phyloP scores from a whole-genome alignment of 164 flowering plant genomes.

The Amborella trichopoda region DNA sequence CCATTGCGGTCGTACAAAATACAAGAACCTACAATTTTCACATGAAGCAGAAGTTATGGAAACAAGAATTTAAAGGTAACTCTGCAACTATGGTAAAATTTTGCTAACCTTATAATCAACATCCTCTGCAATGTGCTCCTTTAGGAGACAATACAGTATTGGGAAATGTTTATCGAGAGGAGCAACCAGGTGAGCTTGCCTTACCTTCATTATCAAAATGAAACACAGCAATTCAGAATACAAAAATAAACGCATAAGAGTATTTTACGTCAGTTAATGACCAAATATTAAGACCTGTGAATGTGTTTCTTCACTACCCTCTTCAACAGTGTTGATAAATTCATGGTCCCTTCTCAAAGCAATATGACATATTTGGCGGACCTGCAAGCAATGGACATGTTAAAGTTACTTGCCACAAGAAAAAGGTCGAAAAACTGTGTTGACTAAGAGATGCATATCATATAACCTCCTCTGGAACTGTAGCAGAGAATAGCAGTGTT shows the following conservation, averaged over 20 bases:
- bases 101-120: constrained; percentile 75
- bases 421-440: not conserved
- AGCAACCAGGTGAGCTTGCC: constrained; percentile 68
- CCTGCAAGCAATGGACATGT: too few relatives aligned
- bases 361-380: constrained; percentile 83
- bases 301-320: constrained; percentile 94
- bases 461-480: constrained; percentile 86
- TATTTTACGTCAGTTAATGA: not conserved
- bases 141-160: constrained; percentile 49
- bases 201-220: constrained; percentile 50
- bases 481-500: constrained; percentile 95
- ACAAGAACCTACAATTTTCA: constrained; percentile 87
- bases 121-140: constrained; percentile 80
- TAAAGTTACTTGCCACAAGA: not conserved
- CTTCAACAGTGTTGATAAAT: constrained; percentile 72
- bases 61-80: not conserved
- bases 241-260: not conserved
- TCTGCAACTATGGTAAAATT: not conserved
- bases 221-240: not conserved
- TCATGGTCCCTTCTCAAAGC: constrained; percentile 94
- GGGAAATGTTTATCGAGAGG: constrained; percentile 75
- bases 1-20: constrained; percentile 98
- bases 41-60: not conserved
- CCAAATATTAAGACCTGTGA: constrained; percentile 38
- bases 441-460: not conserved